Base-by-base conservation (phyloP, 2,329 filamentous ascomycete species). In the Fusarium sp. region DNA sequence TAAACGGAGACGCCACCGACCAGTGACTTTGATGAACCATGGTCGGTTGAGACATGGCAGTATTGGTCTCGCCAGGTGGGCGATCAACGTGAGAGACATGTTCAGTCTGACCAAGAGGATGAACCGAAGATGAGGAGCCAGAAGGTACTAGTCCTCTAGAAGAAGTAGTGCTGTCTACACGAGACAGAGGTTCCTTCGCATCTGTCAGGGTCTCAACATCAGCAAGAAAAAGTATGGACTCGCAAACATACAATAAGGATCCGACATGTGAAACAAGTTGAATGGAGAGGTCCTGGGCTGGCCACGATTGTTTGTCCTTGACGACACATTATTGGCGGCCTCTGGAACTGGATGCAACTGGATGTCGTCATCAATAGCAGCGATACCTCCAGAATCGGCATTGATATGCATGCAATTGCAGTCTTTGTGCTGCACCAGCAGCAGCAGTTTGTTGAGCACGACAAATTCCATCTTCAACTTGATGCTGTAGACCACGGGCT, bases 381-480 rank as follows among this genome's bases (percentile, higher is more conserved):
- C 54, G 14, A 47, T 27, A 20, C 11, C 65, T 7, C 63, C 63
- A 3, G 72, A 45, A 1, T 73, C 72, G 15, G 52, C 60, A 12
- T 70, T 22, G 6, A 70, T 64, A 12, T 75, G 65, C 62, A 75
- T 67, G 50, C 72, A 74, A 57, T 75, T 75, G 66, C 72, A 74
- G 1, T 73, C 50, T 22, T 60, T 40, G 20, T 74, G 72, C 9
- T 73, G 69, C 1, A 73, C 72, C 2, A 74, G 45, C 2, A 74
- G 4, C 7, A 74, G 11, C n/a, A 74, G 14, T 15, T 73, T 75
- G 6, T 74, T 74, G 0, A 74, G 69, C 12, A 74, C 72, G 7
- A 75, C 66, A 6, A 74, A 74, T 10, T 74, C 72, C 72, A 74
- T 75, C 60, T 74, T 74, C 4, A 74, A 60, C 43, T 74, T 74